Percentiles rank a stretch among this genome's conserved stretches.
These are phyloP conservation scores for Cryptosporidium sp. DNA, from an alignment of 169 alveolate species.

Conservation along the genomic window DNA sequence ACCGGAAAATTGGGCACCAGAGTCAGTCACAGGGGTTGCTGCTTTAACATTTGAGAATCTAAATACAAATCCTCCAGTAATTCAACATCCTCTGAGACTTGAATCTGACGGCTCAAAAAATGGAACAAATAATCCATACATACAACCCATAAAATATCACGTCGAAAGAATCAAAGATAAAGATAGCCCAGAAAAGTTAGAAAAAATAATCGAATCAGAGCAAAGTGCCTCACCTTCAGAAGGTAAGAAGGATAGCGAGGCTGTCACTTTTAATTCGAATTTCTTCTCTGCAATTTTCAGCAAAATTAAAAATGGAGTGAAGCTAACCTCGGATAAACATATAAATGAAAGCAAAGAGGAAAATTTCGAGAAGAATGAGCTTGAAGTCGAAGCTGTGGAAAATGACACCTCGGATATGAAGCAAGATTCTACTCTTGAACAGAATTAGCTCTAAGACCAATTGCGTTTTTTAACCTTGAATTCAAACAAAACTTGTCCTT, in stretches of 20 bases:
- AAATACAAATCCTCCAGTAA: constrained; percentile 56
- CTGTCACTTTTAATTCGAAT: background rate
- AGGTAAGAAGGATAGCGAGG: background rate
- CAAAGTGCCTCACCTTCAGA: background rate
- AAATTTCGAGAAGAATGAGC: background rate
- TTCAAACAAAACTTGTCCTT: background rate
- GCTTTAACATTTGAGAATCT: constrained; percentile 69
- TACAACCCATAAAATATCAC: constrained; percentile 61
- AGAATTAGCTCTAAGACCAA: background rate
- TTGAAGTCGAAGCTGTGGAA: background rate
- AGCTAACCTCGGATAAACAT: background rate
- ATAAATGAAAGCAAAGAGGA: constrained; percentile 26
- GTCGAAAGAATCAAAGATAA: constrained; percentile 71
- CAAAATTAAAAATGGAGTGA: constrained; percentile 51
- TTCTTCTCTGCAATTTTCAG: constrained; percentile 40
- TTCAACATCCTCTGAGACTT: constrained; percentile 56
- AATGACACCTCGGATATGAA: background rate
- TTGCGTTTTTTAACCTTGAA: background rate
- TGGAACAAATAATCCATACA: constrained; percentile 68
- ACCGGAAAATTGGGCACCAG: constrained; percentile 76
- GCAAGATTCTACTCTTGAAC: background rate
- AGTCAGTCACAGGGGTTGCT: constrained; percentile 68
- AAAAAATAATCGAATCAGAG: constrained; percentile 1
- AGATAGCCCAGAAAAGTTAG: constrained; percentile 9
- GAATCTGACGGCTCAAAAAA: constrained; percentile 53